These are phyloP conservation scores for Septoria petroselini DNA, from an alignment of 2,329 filamentous ascomycete species.

Conservation along the genomic window DNA sequence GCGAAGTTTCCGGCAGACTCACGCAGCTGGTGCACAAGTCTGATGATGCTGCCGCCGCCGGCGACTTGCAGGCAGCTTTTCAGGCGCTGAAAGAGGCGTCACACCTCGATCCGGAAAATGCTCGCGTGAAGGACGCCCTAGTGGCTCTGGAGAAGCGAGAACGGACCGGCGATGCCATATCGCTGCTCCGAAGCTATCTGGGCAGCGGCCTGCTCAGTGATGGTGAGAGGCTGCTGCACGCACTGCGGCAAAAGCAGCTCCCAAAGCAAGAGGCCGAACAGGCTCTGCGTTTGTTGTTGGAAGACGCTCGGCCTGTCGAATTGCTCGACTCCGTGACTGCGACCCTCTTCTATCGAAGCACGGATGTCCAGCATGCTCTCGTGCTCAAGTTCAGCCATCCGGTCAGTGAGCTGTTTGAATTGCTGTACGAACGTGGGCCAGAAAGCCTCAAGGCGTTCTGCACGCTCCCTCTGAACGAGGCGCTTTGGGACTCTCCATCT, in stretches of 20 bases:
- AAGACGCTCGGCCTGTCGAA: constrained; percentile 35
- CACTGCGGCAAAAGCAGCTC: constrained; percentile 35
- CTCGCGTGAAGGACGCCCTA: constrained; percentile 43
- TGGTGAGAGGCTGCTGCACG: constrained; percentile 41
- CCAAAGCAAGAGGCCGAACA: constrained; percentile 40
- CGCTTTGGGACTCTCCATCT: constrained; percentile 43
- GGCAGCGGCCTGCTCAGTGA: constrained; percentile 38
- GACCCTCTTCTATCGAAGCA: constrained; percentile 28
- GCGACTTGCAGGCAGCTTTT: constrained; percentile 42
- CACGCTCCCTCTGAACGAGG: constrained; percentile 43
- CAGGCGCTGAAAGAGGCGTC: constrained; percentile 46
- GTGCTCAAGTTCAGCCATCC: constrained; percentile 39
- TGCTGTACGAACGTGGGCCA: constrained; percentile 46
- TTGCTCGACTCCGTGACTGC: constrained; percentile 43
- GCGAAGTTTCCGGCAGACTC: constrained; percentile 24
- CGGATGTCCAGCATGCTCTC: constrained; percentile 42
- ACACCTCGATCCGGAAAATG: constrained; percentile 43
- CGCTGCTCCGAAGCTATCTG: constrained; percentile 29
- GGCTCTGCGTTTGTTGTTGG: constrained; percentile 44
- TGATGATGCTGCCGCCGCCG: constrained; percentile 25
- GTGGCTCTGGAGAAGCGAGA: constrained; percentile 38
- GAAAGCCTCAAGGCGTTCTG: constrained; percentile 47
- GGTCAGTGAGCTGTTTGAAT: constrained; percentile 45
- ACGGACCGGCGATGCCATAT: constrained; percentile 24
- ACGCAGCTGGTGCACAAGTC: constrained; percentile 27